Base-by-base conservation (phyloP, 495 filamentous ascomycete species). In the Penicillium steckii region DNA sequence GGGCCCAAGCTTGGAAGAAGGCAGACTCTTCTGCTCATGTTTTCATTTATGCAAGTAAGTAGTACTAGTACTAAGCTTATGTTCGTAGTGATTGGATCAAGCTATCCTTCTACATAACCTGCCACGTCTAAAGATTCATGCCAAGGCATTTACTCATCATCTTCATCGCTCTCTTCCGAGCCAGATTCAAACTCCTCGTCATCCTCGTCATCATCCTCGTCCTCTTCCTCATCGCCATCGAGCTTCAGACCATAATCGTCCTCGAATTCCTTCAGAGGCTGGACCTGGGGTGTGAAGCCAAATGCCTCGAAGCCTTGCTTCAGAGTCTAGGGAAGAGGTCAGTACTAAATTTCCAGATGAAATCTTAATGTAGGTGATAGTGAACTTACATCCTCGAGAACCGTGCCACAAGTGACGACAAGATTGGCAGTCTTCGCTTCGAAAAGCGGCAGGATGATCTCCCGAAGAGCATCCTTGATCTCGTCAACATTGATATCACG, bases 191-290 rank as follows among this genome's bases (percentile, higher is more conserved):
- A 65, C 10, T 59, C 59, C 7, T 65, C 19, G 3, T 83, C 74
- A 1, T 82, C 77, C 0, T 80, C 78, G 0, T 84, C 74, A 5
- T 80, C 78, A 0, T 84, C 83, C 0, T 85, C 83, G 0, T 89
- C 84, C 0, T 84, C 82, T 0, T 82, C 82, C 0, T 80, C 79
- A 0, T 83, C 83, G 0, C 84, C 84, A 0, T 89, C 85, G 8
- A 69, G 77, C 69, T 88, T 81, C 23, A 97, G 68, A 4, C 93
- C 94, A 68, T 98, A 98, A 66, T 91, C 90, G 60, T 96, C 90
- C 65, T 95, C 83, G 66, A 95, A 97, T 48, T 84, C 80, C 47
- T 85, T 83, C 40, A 97, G 75, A n/a, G 82, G 63, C 60, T 88
- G 85, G 22, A 91, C 77, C 48, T 87, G 76, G 0, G 89, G 86